Evolutionary conservation across 495 filamentous ascomycete species (phyloP).

Genomic region (Bombardia bombarda): DNA sequence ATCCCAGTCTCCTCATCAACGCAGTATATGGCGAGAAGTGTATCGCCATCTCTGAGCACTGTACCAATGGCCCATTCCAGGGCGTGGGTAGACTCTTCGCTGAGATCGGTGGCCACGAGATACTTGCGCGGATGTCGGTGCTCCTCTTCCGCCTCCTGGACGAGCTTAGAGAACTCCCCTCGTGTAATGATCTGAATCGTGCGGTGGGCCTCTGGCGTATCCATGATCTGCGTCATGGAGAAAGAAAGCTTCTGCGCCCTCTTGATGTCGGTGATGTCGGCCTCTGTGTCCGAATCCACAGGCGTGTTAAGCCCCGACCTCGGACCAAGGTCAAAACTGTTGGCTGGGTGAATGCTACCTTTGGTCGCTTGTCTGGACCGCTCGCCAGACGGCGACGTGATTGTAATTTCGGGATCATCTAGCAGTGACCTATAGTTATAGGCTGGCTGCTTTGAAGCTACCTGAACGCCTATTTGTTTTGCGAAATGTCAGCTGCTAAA

Average conservation of each 20-base stretch:
- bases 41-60: conserved; percentile 91
- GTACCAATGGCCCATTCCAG: conserved; percentile 96
- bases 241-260: conserved; percentile 78
- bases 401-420: conserved; percentile 53
- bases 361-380: conserved; percentile 46
- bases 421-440: conserved; percentile 46
- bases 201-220: conserved; percentile 65
- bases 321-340: conserved; percentile 62
- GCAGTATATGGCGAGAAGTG: conserved; percentile 83
- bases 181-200: conserved; percentile 82
- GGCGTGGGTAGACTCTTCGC: conserved; percentile 87
- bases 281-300: conserved; percentile 78
- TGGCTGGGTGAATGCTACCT: conserved; percentile 72
- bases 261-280: conserved; percentile 72
- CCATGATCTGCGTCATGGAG: conserved; percentile 66
- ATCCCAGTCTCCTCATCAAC: conserved; percentile 76
- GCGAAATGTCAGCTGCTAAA: no score
- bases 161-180: conserved; percentile 69
- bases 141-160: conserved; percentile 64
- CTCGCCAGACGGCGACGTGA: conserved; percentile 55
- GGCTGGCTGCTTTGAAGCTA: conserved; percentile 29
- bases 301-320: conserved; percentile 67
- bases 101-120: conserved; percentile 85
- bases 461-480: conserved; percentile 36
- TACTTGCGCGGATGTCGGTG: conserved; percentile 77